A percentile compares a stretch with the other conserved stretches of the same genome.
These are phyloP conservation scores for Pyrenophora teres DNA, from an alignment of 2,329 filamentous ascomycete genomes.

Conservation along the genomic window DNA sequence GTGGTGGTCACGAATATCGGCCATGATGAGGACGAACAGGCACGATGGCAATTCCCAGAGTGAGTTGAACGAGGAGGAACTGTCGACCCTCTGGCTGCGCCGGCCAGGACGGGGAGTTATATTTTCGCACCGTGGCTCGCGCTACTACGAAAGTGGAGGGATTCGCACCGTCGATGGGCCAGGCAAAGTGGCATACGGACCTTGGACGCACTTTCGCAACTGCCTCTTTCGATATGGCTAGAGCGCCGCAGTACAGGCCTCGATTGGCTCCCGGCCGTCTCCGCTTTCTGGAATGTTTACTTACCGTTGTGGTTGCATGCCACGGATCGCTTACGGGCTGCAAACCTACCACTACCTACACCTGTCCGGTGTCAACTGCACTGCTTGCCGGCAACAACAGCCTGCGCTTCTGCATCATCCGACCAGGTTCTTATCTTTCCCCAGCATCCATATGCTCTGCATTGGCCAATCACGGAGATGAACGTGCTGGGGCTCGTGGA, in stretches of 20 bases:
- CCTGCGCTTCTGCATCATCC: conserved; percentile 22
- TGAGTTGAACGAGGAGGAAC: conserved; percentile 33
- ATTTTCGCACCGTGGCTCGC: conserved; percentile 37
- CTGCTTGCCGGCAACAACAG: conserved; percentile 23
- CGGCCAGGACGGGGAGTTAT: conserved; percentile 35
- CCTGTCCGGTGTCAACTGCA: conserved; percentile 22
- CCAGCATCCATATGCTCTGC: conserved; percentile 27
- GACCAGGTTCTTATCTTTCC: conserved; percentile 40
- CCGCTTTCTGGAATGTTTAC: conserved; percentile 28
- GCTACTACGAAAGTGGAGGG: conserved; percentile 36
- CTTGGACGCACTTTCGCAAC: conserved; percentile 38
- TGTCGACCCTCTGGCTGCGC: conserved; percentile 19
- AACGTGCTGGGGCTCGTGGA: conserved; percentile 19
- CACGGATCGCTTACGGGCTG: conserved; percentile 30
- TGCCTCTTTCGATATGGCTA: conserved; percentile 41
- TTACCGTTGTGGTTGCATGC: conserved; percentile 6
- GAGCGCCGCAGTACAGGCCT: conserved; percentile 9
- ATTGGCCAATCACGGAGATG: conserved; percentile 21
- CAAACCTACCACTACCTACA: conserved; percentile 6
- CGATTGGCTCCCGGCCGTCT: conserved; percentile 43
- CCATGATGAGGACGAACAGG: conserved; percentile 36
- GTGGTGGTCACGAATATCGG: conserved; percentile 37
- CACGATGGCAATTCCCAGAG: conserved; percentile 38
- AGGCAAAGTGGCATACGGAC: conserved; percentile 30
- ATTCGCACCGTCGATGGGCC: conserved; percentile 33